These are phyloP conservation scores for Trametes hirsuta DNA, from an alignment of 1,284 basidiomycete species.

Conservation along the genomic window DNA sequence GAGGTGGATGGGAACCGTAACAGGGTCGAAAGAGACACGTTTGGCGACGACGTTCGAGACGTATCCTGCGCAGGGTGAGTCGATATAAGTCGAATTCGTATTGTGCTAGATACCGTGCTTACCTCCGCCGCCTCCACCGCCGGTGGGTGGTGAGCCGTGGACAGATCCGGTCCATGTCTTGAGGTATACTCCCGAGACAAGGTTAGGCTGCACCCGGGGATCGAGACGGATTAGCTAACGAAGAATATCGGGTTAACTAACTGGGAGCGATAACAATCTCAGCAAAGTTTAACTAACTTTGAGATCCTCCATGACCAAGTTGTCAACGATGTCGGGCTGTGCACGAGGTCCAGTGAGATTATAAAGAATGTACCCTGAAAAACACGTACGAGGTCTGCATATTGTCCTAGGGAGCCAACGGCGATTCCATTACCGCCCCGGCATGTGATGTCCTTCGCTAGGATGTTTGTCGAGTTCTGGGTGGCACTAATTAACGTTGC, in stretches of 20 bases:
- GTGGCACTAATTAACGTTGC: background rate
- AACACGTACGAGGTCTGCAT: conserved; percentile 49
- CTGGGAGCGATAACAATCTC: background rate
- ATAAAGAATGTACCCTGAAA: background rate
- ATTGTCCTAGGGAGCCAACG: conserved; percentile 66
- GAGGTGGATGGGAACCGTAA: conserved; percentile 49
- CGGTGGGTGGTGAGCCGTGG: conserved; percentile 60
- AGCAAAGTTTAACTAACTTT: conserved; percentile 35
- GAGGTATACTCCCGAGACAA: conserved; percentile 60
- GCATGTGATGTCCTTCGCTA: conserved; percentile 54
- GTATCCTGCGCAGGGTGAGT: conserved; percentile 39
- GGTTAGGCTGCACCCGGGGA: conserved; percentile 55
- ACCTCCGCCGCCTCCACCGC: conserved; percentile 63
- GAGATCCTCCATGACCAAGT: conserved; percentile 55
- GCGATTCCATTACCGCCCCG: conserved; percentile 69
- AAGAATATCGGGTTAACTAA: background rate
- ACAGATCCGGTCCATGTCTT: conserved; percentile 63
- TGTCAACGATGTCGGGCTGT: conserved; percentile 57
- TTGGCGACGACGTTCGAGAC: conserved; percentile 54
- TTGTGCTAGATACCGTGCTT: background rate
- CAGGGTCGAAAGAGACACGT: conserved; percentile 50
- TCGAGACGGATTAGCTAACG: conserved; percentile 49
- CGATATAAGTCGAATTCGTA: background rate
- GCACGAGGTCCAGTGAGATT: background rate
- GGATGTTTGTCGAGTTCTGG: conserved; percentile 61